Evolutionary conservation across 1,284 basidiomycete species (phyloP).

Genomic region (Baeospora myosura): DNA sequence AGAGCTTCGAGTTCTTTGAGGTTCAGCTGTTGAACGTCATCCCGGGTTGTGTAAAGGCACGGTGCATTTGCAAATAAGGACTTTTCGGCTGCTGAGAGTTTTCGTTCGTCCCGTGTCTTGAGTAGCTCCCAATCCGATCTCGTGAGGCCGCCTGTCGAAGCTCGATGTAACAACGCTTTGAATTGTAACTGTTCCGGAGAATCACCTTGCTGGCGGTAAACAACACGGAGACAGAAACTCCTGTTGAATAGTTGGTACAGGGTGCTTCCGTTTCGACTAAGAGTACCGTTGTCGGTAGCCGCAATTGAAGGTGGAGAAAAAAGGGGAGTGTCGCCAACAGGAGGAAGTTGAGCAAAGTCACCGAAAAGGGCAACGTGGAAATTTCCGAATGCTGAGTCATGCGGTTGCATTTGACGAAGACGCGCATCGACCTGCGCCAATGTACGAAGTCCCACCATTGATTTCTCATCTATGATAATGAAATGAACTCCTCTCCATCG

Average conservation of each 20-base stretch:
- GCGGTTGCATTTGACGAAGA: background rate
- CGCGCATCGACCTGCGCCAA: background rate
- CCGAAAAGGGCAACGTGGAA: background rate
- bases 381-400: background rate
- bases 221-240: background rate
- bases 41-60: background rate
- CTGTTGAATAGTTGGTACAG: background rate
- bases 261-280: background rate
- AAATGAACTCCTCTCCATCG: background rate
- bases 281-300: background rate
- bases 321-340: background rate
- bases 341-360: conserved; percentile 5
- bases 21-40: background rate
- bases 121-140: background rate
- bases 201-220: background rate
- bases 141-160: background rate
- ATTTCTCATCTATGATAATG: conserved; percentile 1
- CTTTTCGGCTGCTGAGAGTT: background rate
- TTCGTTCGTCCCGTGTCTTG: background rate
- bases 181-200: background rate
- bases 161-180: background rate
- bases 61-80: background rate
- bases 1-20: background rate
- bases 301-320: background rate
- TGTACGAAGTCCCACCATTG: background rate